Base-by-base conservation (phyloP, 2,329 filamentous ascomycete genomes). In the Colletotrichum sp. region DNA sequence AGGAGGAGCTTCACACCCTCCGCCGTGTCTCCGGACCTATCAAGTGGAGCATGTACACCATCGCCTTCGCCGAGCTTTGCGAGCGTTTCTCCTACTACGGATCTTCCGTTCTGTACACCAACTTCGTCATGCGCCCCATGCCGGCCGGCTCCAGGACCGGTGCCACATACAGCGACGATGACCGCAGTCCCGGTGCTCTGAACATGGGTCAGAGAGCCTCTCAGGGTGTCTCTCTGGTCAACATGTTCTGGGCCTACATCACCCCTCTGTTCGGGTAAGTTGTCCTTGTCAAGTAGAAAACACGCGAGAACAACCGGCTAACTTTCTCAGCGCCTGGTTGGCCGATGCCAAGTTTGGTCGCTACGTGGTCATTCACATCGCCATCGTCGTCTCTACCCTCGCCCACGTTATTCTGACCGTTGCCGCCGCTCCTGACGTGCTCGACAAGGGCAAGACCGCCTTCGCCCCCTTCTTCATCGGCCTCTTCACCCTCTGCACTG, bases 11-110 rank as follows among this genome's bases (percentile, higher is more conserved):
- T 76, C 82, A 78, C 16, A 92, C 90, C 0, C 89, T 94, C n/a
- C 90, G 88, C 66, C 91, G 92, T 80, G 90, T 94, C 26, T 90
- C 92, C 15, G 92, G 91, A 77, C 88, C 88, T 81, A 90, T 95
- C 77, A 92, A 92, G 65, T 92, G 90, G 89, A 86, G 89, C 71
- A 90, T 93, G 74, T 95, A 92, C 85, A 92, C 92, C 30, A 91
- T 96, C 75, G 93, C 93, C 64, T 92, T 95, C 77, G 91, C 94
- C 75, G 94, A 96, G 84, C 86, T 95, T 72, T 94, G 92, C 85
- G 94, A 96, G 86, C 92, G 94, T 65, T 95, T 95, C 85, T 94
- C 92, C 16, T 96, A 95, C 90, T 95, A 95, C 81, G 94, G 94
- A 71, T 93, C 92, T 6, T 90, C 91, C 59, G 89, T 93, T 36